Base-by-base conservation (phyloP, 2,329 filamentous ascomycete genomes). In the Hypoxylon sp. region DNA sequence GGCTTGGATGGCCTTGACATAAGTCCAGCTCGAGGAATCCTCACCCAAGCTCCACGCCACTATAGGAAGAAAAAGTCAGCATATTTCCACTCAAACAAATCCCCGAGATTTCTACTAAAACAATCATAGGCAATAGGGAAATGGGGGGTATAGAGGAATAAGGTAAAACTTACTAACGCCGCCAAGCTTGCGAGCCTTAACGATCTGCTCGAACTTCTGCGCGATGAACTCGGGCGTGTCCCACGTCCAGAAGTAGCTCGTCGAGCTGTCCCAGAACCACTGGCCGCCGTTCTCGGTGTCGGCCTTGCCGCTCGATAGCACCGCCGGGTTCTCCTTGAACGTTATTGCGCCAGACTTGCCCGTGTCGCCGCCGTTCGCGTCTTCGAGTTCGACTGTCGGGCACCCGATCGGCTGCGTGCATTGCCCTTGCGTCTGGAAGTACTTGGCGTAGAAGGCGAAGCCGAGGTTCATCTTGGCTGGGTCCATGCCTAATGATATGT, bases 161-260 rank as follows among this genome's bases (percentile, higher is more conserved):
- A 29, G 19, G 52, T 5, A 46, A 17, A n/a, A 75, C 74, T 73
- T 71, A 75, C 74, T 93, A 3, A 92, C 87, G 14, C 92, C 92
- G 1, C 91, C 91, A 0, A 94, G 77, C 0, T 81, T 78, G 75
- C 86, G 84, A 33, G 82, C 81, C 31, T 83, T 80, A 2, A 92
- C 83, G 37, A 94, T 84, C 3, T 85, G 77, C 3, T 83, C 79
- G 64, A 93, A 88, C 80, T 94, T 94, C 63, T 82, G 81, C 11
- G 77, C 72, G 55, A 94, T 89, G 11, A 88, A 83, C 6, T 83
- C 82, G 0, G 85, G 83, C 0, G 89, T 91, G 67, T 94, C 92
- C 83, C 90, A 94, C 0, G 90, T 90, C 92, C 92, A 94, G 85
- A 91, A 94, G 39, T 31, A 90, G 76, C 59, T 85, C 80, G 70